Evolutionary conservation across 306 rosid species (phyloP).

Genomic region (Trichosanthes truncata): DNA sequence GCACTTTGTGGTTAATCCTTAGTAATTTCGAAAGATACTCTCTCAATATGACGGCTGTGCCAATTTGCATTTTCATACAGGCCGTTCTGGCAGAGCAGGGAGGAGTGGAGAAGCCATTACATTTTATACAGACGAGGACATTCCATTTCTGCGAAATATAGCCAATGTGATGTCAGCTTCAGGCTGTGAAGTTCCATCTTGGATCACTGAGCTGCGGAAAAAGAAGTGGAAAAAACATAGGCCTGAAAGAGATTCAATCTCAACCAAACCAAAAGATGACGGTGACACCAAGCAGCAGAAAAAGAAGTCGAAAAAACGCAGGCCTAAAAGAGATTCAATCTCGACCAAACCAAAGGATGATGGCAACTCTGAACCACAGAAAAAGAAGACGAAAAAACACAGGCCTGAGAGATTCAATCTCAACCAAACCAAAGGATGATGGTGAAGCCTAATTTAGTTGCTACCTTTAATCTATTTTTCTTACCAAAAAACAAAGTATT

Average conservation of each 20-base stretch:
- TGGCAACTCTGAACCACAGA: conserved; percentile 27
- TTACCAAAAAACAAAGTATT: neutral
- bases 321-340: conserved; percentile 62
- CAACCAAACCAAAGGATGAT: conserved; percentile 38
- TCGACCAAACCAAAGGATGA: conserved; percentile 37
- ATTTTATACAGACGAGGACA: conserved; percentile 71
- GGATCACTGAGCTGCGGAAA: conserved; percentile 53
- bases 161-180: conserved; percentile 78
- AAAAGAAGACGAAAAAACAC: conserved; percentile 77
- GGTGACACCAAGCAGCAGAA: conserved; percentile 34
- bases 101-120: conserved; percentile 88
- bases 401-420: conserved; percentile 65
- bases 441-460: conserved; percentile 1
- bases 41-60: conserved; percentile 2
- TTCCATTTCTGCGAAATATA: conserved; percentile 65
- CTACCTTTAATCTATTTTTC: neutral
- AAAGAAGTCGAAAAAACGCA: conserved; percentile 80
- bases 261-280: conserved; percentile 38
- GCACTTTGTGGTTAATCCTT: neutral
- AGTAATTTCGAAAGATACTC: neutral
- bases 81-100: conserved; percentile 97
- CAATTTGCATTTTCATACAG: conserved; percentile 28
- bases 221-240: conserved; percentile 90
- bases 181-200: conserved; percentile 88
- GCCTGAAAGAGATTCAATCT: conserved; percentile 66